Evolutionary conservation across 2,329 filamentous ascomycete species (phyloP), one percentile per base, ranked within the genome.

Genomic region (Neoscytalidium dimidiatum): DNA sequence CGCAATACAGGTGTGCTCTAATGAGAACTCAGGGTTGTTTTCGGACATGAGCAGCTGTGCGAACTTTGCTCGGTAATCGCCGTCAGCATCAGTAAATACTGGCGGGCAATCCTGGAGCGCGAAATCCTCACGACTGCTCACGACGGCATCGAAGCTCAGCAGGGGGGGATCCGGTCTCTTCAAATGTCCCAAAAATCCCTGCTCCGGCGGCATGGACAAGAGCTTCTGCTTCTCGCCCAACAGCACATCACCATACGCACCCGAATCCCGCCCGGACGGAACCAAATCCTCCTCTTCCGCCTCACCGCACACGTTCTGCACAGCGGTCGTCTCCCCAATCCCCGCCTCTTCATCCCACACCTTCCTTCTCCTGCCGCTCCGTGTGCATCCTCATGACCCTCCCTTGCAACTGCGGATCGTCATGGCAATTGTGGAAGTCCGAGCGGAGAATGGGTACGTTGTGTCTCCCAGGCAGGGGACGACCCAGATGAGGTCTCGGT

Each of bases 41-140:
- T 46, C 23, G 5, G 48, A 14, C 17, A 13, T 13, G 1, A 90
- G 80, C 70, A 81, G 84, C 72, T 83, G 81, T 64, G 86, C 83
- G 67, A 89, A 90, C 1, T 78, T 80, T 67, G 85, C 87, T 72
- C 87, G 90, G 67, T 87, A 81, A 14, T 38, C 17, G 29, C 86
- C 87, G 35, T 82, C 86, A 48, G 84, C 83, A 71, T 90, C 88
- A 5, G 85, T 89, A 77, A 90, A 90, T 77, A 87, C 88, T 1
- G 87, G 88, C 68, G 88, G 86, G 0, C 90, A 85, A 62, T 89
- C 86, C 71, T 90, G 88, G n/a, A 89, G 81, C 67, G 85, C 84
- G 71, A 84, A 87, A 8, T 14, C 23, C 13, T 26, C 44, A 70
- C 61, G 83, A 7, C 31, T 7, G 7, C 17, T 17, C 17, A 90